Percentiles rank a stretch among this genome's conserved stretches.
Conservation (phyloP, 192 early-diverging fungal genomes). For the Coemansia sp. region DNA sequence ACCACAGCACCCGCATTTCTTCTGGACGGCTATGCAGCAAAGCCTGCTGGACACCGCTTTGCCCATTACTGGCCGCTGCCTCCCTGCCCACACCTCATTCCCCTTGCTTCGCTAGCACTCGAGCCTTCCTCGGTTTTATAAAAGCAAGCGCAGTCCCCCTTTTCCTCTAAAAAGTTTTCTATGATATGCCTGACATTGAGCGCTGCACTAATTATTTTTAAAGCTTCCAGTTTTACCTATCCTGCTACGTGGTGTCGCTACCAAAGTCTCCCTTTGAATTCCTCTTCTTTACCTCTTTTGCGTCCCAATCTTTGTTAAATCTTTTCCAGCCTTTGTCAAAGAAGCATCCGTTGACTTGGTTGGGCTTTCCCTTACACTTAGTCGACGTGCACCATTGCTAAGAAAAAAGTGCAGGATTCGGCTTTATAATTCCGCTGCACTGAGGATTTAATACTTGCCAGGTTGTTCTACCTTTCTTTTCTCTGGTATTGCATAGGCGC, state of each 20-base stretch:
- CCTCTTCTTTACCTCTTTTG: neutral
- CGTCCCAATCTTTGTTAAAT: neutral
- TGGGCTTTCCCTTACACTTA: neutral
- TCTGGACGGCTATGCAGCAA: constrained; percentile 2
- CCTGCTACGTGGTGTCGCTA: neutral
- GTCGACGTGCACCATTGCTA: neutral
- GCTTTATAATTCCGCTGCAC: too few relatives aligned
- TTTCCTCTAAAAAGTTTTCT: neutral
- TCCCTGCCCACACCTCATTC: neutral
- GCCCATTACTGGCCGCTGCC: constrained; percentile 1
- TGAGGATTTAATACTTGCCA: too few relatives aligned
- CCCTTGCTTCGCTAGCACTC: neutral
- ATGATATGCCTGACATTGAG: neutral
- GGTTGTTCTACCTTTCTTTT: too few relatives aligned
- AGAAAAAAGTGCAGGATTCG: too few relatives aligned
- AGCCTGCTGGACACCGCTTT: neutral
- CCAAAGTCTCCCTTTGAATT: neutral
- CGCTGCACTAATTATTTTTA: neutral
- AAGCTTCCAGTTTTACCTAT: neutral
- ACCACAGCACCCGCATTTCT: constrained; percentile 1
- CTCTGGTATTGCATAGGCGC: too few relatives aligned
- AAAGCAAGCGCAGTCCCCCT: constrained; percentile 13
- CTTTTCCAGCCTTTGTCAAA: neutral
- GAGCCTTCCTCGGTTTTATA: constrained; percentile 6
- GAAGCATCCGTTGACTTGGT: neutral